Percentiles rank a stretch among this genome's conserved stretches.
Conservation (phyloP, 805 yeast species). For the Metschnikowia drakensbergensis region DNA sequence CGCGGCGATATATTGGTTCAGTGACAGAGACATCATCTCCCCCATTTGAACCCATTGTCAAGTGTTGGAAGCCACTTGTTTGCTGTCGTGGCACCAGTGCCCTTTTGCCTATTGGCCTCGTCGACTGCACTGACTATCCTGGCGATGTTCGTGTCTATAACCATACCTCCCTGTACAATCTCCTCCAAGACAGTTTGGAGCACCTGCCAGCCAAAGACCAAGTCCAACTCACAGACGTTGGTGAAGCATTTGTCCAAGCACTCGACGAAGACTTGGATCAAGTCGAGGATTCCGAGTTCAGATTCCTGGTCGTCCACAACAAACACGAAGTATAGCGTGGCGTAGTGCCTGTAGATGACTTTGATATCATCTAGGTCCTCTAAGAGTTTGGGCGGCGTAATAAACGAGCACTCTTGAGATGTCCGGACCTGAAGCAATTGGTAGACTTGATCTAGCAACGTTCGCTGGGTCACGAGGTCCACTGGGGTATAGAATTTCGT, state of each 20-base stretch:
- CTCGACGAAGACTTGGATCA: conserved; percentile 96
- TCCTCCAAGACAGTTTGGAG: conserved; percentile 87
- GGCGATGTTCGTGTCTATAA: conserved; percentile 81
- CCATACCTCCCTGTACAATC: conserved; percentile 97
- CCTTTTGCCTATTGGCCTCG: conserved; percentile 55
- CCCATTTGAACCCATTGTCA: conserved; percentile 17
- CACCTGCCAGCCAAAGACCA: conserved; percentile 99
- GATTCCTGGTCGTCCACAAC: conserved; percentile 95
- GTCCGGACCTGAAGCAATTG: conserved; percentile 69
- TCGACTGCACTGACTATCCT: conserved; percentile 83
- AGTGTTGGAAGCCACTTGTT: conserved; percentile 25
- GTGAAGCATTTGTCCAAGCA: conserved; percentile 88
- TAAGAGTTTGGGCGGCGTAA: conserved; percentile 82
- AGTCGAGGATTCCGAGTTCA: conserved; percentile 87
- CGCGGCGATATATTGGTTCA: background rate
- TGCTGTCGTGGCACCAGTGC: conserved; percentile 17
- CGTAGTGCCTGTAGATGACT: conserved; percentile 91
- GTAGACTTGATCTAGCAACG: conserved; percentile 76
- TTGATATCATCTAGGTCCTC: conserved; percentile 70
- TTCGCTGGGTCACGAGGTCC: conserved; percentile 76
- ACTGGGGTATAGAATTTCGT: conserved; percentile 91
- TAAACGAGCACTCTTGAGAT: conserved; percentile 77
- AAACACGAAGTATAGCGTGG: conserved; percentile 93
- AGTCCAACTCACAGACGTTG: conserved; percentile 91
- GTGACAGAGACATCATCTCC: conserved; percentile 3